These are phyloP conservation scores for Solanum chilense DNA, from an alignment of 257 asterid species.

Conservation along the genomic window DNA sequence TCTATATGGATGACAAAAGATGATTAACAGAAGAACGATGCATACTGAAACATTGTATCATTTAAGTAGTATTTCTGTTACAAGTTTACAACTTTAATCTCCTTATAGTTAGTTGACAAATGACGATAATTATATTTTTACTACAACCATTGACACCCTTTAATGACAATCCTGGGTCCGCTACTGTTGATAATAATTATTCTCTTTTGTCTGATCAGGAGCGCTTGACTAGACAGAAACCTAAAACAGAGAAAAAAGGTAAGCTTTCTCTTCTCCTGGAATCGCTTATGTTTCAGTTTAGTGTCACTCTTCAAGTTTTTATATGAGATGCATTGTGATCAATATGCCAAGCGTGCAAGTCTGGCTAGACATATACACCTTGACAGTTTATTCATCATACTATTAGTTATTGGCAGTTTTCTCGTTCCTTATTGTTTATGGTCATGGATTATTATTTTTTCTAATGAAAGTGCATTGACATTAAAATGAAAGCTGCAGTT, in stretches of 20 bases:
- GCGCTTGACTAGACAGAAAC: conserved; percentile 23
- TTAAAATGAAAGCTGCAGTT: conserved; percentile 24
- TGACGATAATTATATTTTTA: neutral
- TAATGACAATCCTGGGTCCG: neutral
- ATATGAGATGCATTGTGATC: neutral
- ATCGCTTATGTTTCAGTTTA: neutral
- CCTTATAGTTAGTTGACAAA: neutral
- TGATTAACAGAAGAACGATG: neutral
- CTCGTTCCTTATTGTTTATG: neutral
- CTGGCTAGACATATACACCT: neutral
- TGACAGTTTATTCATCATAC: neutral
- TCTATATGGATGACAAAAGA: neutral
- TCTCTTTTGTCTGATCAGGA: conserved; percentile 25
- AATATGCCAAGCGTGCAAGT: neutral
- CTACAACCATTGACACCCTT: neutral
- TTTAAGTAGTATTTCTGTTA: neutral
- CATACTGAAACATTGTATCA: neutral
- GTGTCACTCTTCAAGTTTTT: neutral
- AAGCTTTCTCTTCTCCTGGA: conserved; percentile 7
- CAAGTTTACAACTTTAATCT: neutral
- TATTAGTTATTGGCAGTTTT: neutral
- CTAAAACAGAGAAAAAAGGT: conserved; percentile 46
- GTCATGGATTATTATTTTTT: neutral
- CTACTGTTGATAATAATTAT: neutral
- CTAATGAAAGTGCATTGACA: neutral